Base-by-base conservation (phyloP, 805 yeast species). In the Jamesozyma hellenica region DNA sequence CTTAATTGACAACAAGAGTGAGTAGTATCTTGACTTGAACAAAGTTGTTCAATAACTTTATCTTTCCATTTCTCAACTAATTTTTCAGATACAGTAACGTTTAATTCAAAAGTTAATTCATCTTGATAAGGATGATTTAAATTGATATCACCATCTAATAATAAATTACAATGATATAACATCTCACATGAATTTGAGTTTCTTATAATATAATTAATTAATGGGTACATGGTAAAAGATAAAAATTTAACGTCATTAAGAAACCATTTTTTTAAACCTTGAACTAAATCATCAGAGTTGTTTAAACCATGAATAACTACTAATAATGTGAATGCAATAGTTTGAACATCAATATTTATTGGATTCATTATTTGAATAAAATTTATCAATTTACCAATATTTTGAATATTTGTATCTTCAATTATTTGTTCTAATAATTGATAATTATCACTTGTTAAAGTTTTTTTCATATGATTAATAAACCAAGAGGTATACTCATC, bases 21-120 rank as follows among this genome's bases (percentile, higher is more conserved):
- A 6, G 52, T 43, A 3, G 51, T 53, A 36, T 54, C 60, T 34
- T 50, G 43, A 19, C 50, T 45, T 9, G 44, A 39, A 35, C 50
- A 48, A 16, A 54, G 32, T 35, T 55, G 53, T 35, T 47, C 46
- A 21, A 53, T 35, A 25, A 52, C 50, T 31, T 39, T 46, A 35
- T 54, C 56, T 23, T 44, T 47, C 60, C 60, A 56, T 34, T 42
- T 46, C 21, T 47, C 48, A 18, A 52, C 51, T 15, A 56, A 34
- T 23, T 42, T 46, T 18, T 49, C 44, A n/a, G 50, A 47, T 3
- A 52, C 47, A 14, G 42, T 33, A 12, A 50, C 47, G 25, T 53
- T 42, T 29, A 55, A 37, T 35, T 47, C 49, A 18, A 42, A 41
- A 4, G 48, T 49, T 18, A 53, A 39, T 26, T 50, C 49, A 31